Base-by-base conservation (phyloP, 1,139 yeast species). In the Sugiyamaella xylanicola region DNA sequence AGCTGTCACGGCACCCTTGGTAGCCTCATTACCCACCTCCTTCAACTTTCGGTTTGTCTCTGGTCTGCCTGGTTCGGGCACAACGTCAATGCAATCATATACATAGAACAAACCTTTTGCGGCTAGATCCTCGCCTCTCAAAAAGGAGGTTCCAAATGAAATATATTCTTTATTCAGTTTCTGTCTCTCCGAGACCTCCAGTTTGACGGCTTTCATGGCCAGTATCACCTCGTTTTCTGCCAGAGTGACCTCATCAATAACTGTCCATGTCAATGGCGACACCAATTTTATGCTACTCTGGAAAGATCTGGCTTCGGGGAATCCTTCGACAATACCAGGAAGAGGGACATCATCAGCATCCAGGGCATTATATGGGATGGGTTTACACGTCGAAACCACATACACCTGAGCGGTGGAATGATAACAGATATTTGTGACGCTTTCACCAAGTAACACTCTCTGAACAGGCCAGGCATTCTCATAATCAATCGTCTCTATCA, bases 51-150 rank as follows among this genome's bases (percentile, higher is more conserved):
- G 88, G 62, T 85, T 86, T 1, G 92, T 86, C 64, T 90, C 96
- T 0, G 97, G 97, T 58, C 78, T 81, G 0, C 87, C 93, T 0
- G 95, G 95, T 65, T 91, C 97, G 0, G 97, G 97, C 59, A 90
- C 90, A 68, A 91, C 87, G 60, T 86, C 92, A 53, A 87, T 85
- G 42, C 89, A 78, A 61, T 91, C 96, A 63, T 75, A 85, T 1
- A 92, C 74, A 61, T 84, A 83, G 70, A 90, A 87, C 1, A 86
- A 77, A 0, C 99, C 99, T 65, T 85, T 83, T 1, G 96, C 82
- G 3, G 91, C 82, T 56, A 87, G 75, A 73, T 91, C 97, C 68
- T 93, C 99, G 61, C 87, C 84, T 56, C 95, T 79, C 57, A 85
- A 81, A 57, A 80, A 77, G 1, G 95, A 88, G 0, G 93, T 83